These are phyloP conservation scores for Caryopteris hybrid DNA, from an alignment of 305 asterid genomes.

Conservation along the genomic window DNA sequence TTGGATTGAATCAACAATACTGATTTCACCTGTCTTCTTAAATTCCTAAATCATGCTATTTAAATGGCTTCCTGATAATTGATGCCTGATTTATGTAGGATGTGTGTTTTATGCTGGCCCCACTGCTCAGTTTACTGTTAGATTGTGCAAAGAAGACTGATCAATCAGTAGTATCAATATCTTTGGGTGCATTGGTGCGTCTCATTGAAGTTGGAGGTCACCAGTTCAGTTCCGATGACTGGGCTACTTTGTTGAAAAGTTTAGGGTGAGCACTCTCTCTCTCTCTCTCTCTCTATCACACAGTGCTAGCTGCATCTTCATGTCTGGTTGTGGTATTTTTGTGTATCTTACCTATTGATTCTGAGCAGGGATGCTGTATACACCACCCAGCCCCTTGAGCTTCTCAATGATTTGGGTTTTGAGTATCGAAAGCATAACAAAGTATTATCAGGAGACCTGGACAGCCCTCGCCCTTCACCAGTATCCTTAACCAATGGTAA, in stretches of 20 bases:
- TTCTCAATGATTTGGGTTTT: constrained; percentile 75
- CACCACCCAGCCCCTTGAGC: constrained; percentile 94
- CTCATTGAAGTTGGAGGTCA: constrained; percentile 99
- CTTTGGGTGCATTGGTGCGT: constrained; percentile 94
- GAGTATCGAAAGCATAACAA: constrained; percentile 53
- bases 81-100: constrained; percentile 48
- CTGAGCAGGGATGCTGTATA: constrained; percentile 82
- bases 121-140: constrained; percentile 79
- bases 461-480: constrained; percentile 31
- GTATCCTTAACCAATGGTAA: constrained; percentile 29
- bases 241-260: constrained; percentile 92
- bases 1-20: constrained; percentile 10
- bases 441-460: constrained; percentile 34
- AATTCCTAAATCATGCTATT: constrained; percentile 6
- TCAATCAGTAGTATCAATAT: constrained; percentile 87
- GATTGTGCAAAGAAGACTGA: constrained; percentile 96
- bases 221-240: constrained; percentile 81
- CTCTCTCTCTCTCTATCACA: background rate
- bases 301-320: constrained; percentile 4
- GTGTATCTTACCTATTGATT: constrained; percentile 25
- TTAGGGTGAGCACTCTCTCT: constrained; percentile 48
- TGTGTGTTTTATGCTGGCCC: constrained; percentile 91
- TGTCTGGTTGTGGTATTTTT: constrained; percentile 5
- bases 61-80: constrained; percentile 15
- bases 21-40: background rate